A percentile compares a stretch with the other conserved stretches of the same genome.
phyloP scores from a whole-genome alignment of 2,329 filamentous ascomycete genomes.

The Nannizziopsis arthrosporioides region DNA sequence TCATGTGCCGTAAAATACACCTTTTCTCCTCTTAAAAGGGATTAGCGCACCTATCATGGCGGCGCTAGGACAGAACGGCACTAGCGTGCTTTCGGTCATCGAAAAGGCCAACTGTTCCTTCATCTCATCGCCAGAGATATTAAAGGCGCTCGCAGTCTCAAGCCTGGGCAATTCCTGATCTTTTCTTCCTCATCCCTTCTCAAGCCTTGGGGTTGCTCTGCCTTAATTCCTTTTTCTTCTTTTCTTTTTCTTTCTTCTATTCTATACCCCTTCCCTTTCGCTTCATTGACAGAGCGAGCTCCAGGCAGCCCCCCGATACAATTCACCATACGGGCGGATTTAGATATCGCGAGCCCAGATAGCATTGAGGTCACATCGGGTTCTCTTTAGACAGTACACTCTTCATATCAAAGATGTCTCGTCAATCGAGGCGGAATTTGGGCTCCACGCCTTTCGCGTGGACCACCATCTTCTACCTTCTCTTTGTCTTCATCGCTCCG shows the following conservation, averaged over 20 bases:
- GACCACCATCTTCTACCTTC: slow-evolving; percentile 84
- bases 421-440: slow-evolving; percentile 46
- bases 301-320: neutral
- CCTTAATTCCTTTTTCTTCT: slow-evolving; percentile 15
- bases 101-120: slow-evolving; percentile 36
- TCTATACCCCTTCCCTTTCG: slow-evolving; percentile 8
- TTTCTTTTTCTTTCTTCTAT: slow-evolving; percentile 11
- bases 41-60: neutral
- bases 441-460: slow-evolving; percentile 65
- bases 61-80: slow-evolving; percentile 8
- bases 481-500: slow-evolving; percentile 73
- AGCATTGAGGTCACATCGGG: neutral
- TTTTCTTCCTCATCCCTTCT: slow-evolving; percentile 5
- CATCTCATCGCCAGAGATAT: neutral
- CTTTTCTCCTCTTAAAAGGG: slow-evolving; percentile 18
- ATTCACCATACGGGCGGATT: slow-evolving; percentile 2
- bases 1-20: slow-evolving; percentile 30
- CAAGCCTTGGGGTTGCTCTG: slow-evolving; percentile 8
- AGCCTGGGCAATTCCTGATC: neutral
- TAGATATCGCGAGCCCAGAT: neutral
- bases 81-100: slow-evolving; percentile 8
- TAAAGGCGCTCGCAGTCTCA: slow-evolving; percentile 21
- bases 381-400: neutral
- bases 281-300: neutral
- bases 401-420: slow-evolving; percentile 40